Base-by-base conservation (phyloP, 164 flowering plant species). In the Annona squamosa region DNA sequence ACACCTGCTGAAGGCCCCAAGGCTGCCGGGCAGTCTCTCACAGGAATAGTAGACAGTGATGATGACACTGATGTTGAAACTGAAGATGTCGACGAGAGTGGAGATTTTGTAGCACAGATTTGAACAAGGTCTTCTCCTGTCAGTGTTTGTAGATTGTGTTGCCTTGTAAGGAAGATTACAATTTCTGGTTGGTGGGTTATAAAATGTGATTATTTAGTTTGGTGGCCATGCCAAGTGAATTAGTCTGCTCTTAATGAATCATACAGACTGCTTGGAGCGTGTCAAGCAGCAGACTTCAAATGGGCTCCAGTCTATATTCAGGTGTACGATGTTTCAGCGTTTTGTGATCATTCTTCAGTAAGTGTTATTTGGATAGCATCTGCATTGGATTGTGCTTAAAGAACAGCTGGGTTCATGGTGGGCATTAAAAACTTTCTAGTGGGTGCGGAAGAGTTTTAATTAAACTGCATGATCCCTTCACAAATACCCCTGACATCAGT, bases 51-150 rank as follows among this genome's bases (percentile, higher is more conserved):
- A 41, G 85, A 80, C 44, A 52, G 68, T 19, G 85, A 83, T 62
- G 89, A 81, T 3, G 82, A 84, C 26, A 76, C 37, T 12, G 84
- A 84, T 17, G 3, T 79, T 2, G 87, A 82, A 9, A 69, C 74
- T 45, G 93, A 86, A 63, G 77, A 71, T 2, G 52, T 81, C 19
- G 87, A 84, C 57, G 74, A 44, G 59, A 82, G 86, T 67, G 87
- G 79, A n/a, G 91, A 86, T 45, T 81, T 72, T 69, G 48, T 43
- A 4, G 56, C 70, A 44, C 46, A 67, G 19, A 52, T 63, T 4
- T 72, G 73, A 77, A 63, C 59, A 52, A 9, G 1, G 59, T 16
- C 59, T 12, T 52, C 13, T 52, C 9, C 9, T 52, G 13, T 9
- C 59, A 12, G 13, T 52, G 59, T 52, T 52, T 52, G 59, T 52